Conservation (phyloP, 139 green algal species). For the Asterochloris erici region DNA sequence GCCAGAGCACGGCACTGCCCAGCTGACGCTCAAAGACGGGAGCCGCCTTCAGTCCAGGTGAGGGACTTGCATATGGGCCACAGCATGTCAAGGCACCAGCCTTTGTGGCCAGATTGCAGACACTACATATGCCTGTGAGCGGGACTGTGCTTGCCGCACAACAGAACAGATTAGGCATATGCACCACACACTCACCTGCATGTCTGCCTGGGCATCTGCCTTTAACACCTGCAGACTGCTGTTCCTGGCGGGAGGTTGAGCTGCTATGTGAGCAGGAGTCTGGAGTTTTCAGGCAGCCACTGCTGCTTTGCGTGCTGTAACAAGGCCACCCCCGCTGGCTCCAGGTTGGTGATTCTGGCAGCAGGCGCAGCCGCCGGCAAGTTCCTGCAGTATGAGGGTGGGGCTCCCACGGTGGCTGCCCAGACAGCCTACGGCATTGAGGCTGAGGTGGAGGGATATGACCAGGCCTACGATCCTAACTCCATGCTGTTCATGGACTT, state of each 20-base stretch:
- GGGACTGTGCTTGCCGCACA: too few species aligned
- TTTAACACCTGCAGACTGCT: too few species aligned
- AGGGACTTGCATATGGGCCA: background rate
- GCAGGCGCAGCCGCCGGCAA: conserved; percentile 77
- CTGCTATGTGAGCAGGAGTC: too few species aligned
- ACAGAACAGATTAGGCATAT: too few species aligned
- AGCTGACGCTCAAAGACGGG: background rate
- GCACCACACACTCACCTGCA: too few species aligned
- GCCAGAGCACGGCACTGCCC: background rate
- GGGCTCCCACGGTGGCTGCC: conserved; percentile 70
- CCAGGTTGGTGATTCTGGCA: conserved; percentile 76
- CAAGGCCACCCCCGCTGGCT: background rate
- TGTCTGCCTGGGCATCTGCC: too few species aligned
- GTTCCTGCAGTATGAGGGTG: conserved; percentile 81
- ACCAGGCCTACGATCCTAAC: conserved; percentile 47
- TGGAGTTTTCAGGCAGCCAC: too few species aligned
- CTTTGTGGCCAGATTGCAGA: background rate
- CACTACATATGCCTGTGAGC: too few species aligned
- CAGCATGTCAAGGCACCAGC: background rate
- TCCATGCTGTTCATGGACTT: conserved; percentile 90
- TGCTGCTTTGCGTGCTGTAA: too few species aligned
- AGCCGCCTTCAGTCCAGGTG: background rate
- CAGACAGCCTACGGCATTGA: conserved; percentile 92
- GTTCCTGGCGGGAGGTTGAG: too few species aligned
- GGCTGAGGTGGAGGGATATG: conserved; percentile 73